These are phyloP conservation scores for Thalassiosira delicatula DNA, from an alignment of 352 stramenopile species.

Conservation along the genomic window DNA sequence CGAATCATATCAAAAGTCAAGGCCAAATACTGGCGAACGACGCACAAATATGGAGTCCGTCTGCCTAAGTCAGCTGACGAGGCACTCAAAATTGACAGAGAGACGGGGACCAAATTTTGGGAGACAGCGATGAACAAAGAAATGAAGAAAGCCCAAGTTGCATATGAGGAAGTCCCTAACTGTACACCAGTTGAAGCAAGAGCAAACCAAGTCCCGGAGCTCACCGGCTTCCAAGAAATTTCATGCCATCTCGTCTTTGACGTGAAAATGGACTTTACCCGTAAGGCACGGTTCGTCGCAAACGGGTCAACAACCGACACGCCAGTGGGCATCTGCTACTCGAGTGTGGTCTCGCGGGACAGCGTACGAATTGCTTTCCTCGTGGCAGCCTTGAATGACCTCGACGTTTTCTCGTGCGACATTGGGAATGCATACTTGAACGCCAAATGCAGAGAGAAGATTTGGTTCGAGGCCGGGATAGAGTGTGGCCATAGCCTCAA, in stretches of 20 bases:
- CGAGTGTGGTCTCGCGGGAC: background rate
- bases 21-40: slow-evolving; percentile 31
- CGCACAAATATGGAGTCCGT: slow-evolving; percentile 56
- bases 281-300: slow-evolving; percentile 64
- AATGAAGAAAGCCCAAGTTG: slow-evolving; percentile 26
- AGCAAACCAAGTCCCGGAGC: background rate
- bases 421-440: background rate
- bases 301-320: slow-evolving; percentile 49
- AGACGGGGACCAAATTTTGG: slow-evolving; percentile 13
- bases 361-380: slow-evolving; percentile 50
- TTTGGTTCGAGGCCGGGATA: slow-evolving; percentile 49
- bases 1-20: slow-evolving; percentile 43
- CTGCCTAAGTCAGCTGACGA: slow-evolving; percentile 34
- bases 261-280: slow-evolving; percentile 66
- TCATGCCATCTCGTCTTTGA: slow-evolving; percentile 70
- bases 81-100: slow-evolving; percentile 22
- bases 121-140: slow-evolving; percentile 14
- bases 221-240: slow-evolving; percentile 54
- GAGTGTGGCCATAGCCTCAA: slow-evolving; percentile 62
- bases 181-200: background rate
- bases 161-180: background rate
- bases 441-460: slow-evolving; percentile 46
- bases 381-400: slow-evolving; percentile 67
- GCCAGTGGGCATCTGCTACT: slow-evolving; percentile 13
- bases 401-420: slow-evolving; percentile 57